Conservation (phyloP, 345 rosid genomes). For the Citrus australasica region DNA sequence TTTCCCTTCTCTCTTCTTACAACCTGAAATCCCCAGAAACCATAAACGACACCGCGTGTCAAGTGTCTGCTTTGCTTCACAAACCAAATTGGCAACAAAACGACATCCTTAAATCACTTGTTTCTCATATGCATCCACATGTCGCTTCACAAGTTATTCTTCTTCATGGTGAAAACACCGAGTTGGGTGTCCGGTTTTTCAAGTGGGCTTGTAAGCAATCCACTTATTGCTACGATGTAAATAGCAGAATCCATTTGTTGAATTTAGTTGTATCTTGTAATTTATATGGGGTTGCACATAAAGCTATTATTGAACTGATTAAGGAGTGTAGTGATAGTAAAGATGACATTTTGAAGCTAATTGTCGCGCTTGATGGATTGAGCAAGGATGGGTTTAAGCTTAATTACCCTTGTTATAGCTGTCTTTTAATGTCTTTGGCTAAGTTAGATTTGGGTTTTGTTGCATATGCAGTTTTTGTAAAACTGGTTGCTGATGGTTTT, state of each 20-base stretch:
- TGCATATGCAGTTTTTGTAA: conserved; percentile 26
- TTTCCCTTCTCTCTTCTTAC: conserved; percentile 15
- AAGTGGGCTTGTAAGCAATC: conserved; percentile 45
- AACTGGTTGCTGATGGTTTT: conserved; percentile 43
- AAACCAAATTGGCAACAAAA: conserved; percentile 33
- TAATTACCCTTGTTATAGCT: conserved; percentile 48
- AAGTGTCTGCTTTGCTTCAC: conserved; percentile 23
- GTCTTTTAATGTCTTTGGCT: conserved; percentile 43
- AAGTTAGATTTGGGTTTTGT: conserved; percentile 33
- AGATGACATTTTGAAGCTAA: conserved; percentile 31
- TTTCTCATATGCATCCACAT: conserved; percentile 41
- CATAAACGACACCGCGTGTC: conserved; percentile 12
- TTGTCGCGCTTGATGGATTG: conserved; percentile 33
- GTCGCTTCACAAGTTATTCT: conserved; percentile 37
- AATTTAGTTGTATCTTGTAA: conserved; percentile 25
- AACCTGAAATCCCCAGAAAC: background rate
- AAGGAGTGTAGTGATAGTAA: conserved; percentile 24
- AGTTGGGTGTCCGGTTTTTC: conserved; percentile 32
- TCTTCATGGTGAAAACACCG: conserved; percentile 19
- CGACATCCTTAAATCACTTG: conserved; percentile 30
- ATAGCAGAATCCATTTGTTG: conserved; percentile 30
- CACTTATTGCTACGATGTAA: conserved; percentile 35
- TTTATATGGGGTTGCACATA: conserved; percentile 31
- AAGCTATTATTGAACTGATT: conserved; percentile 27
- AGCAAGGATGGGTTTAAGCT: conserved; percentile 35